Percentiles rank a stretch among this genome's conserved stretches.
Conservation (phyloP, 306 rosid species). For the Quercus alba region DNA sequence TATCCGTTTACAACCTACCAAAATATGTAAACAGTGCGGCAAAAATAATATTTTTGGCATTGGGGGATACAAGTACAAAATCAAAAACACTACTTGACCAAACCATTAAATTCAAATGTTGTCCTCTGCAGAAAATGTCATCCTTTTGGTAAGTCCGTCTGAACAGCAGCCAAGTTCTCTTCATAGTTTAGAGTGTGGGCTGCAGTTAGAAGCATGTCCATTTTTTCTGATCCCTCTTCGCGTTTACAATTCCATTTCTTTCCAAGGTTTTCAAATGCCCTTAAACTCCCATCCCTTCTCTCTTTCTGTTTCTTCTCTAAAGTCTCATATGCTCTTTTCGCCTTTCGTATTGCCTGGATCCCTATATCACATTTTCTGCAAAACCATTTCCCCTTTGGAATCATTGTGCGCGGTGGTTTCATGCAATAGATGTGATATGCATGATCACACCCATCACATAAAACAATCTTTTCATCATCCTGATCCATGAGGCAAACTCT, state of each 20-base stretch:
- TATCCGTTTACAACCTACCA: slow-evolving; percentile 50
- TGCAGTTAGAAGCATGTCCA: slow-evolving; percentile 87
- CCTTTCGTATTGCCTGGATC: slow-evolving; percentile 52
- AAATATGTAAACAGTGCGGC: slow-evolving; percentile 33
- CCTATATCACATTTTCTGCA: slow-evolving; percentile 69
- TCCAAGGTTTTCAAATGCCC: slow-evolving; percentile 20
- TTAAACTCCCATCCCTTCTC: slow-evolving; percentile 32
- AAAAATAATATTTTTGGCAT: slow-evolving; percentile 20
- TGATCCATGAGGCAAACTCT: slow-evolving; percentile 60
- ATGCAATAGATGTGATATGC: slow-evolving; percentile 86
- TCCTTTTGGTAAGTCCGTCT: slow-evolving; percentile 21
- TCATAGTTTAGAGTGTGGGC: slow-evolving; percentile 64
- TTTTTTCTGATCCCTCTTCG: slow-evolving; percentile 44
- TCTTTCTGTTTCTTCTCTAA: slow-evolving; percentile 28
- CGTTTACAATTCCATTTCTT: slow-evolving; percentile 42
- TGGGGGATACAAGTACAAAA: slow-evolving; percentile 28
- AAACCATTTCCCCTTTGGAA: slow-evolving; percentile 83
- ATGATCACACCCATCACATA: slow-evolving; percentile 94
- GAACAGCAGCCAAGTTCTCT: slow-evolving; percentile 43
- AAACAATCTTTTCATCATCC: slow-evolving; percentile 65
- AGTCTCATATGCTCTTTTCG: slow-evolving; percentile 50
- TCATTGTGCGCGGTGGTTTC: slow-evolving; percentile 52
- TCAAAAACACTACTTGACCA: slow-evolving; percentile 7
- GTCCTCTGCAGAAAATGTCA: slow-evolving; percentile 15
- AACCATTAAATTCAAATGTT: not conserved